A percentile compares a stretch with the other conserved stretches of the same genome.
Conservation (phyloP, 177 flowering plant genomes). For the Telopea speciosissima region DNA sequence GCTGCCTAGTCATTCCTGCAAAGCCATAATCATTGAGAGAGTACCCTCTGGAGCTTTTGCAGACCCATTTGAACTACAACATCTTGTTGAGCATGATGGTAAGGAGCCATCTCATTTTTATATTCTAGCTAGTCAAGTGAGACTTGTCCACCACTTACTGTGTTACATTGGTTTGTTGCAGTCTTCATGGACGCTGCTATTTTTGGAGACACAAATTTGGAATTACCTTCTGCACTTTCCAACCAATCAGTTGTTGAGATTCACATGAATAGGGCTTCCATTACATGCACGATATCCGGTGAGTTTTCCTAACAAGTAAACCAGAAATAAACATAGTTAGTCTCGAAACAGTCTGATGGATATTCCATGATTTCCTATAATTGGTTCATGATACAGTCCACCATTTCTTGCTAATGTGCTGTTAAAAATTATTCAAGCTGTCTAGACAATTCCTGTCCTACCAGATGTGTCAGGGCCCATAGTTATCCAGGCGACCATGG, state of each 20-base stretch:
- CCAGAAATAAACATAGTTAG: not conserved
- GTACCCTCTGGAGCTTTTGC: slow-evolving; percentile 85
- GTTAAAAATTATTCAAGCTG: too few relatives aligned
- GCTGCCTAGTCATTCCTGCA: slow-evolving; percentile 28
- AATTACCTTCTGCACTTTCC: slow-evolving; percentile 66
- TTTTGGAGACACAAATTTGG: slow-evolving; percentile 87
- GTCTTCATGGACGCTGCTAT: slow-evolving; percentile 56
- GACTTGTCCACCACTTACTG: not conserved
- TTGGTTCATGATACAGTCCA: too few relatives aligned
- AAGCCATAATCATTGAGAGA: slow-evolving; percentile 54
- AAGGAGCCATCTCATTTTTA: slow-evolving; percentile 1
- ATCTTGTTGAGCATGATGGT: slow-evolving; percentile 77
- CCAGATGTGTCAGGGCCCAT: too few relatives aligned
- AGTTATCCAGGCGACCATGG: too few relatives aligned
- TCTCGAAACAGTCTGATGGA: too few relatives aligned
- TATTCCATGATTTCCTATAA: too few relatives aligned
- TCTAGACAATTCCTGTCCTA: too few relatives aligned
- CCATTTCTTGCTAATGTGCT: too few relatives aligned
- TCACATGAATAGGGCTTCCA: slow-evolving; percentile 58
- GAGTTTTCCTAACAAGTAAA: slow-evolving; percentile 16
- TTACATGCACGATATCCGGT: slow-evolving; percentile 85
- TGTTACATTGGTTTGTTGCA: slow-evolving; percentile 28
- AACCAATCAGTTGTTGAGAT: slow-evolving; percentile 67
- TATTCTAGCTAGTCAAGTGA: not conserved
- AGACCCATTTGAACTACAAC: slow-evolving; percentile 92